Conservation (phyloP, 495 filamentous ascomycete genomes). For the Penicillium herquei region DNA sequence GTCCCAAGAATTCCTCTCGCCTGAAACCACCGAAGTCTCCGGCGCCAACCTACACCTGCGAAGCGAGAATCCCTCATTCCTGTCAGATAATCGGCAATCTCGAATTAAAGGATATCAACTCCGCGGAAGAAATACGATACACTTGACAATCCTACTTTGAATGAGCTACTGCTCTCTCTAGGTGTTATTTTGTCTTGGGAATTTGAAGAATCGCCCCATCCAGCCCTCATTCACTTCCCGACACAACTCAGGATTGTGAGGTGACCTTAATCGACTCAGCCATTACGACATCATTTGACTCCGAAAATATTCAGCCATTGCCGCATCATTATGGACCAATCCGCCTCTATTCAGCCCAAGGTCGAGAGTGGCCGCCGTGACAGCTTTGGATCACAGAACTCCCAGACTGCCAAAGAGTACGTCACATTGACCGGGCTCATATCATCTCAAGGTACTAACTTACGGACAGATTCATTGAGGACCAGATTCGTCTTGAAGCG, state of each 20-base stretch:
- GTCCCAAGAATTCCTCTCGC: no score
- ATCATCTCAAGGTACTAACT: not conserved
- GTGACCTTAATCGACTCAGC: not conserved
- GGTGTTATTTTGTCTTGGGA: no score
- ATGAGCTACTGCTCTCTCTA: no score
- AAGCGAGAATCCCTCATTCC: no score
- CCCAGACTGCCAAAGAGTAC: constrained; percentile 87
- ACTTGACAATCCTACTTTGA: no score
- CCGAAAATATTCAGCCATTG: not conserved
- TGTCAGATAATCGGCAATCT: no score
- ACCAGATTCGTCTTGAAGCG: constrained; percentile 85
- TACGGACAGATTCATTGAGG: constrained; percentile 70
- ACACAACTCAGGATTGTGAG: not conserved
- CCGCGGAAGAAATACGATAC: no score
- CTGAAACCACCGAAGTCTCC: no score
- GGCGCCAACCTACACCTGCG: no score
- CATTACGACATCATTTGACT: not conserved
- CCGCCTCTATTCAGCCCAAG: constrained; percentile 2
- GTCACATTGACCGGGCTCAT: constrained; percentile 9
- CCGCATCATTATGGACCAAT: constrained; percentile 13
- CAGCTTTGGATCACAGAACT: constrained; percentile 65
- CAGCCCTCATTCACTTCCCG: not conserved
- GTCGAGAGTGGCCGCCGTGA: constrained; percentile 32
- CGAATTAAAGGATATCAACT: no score
- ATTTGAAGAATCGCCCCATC: no score